phyloP scores from a whole-genome alignment of 495 filamentous ascomycete genomes.

The Podospora pseudopauciseta region DNA sequence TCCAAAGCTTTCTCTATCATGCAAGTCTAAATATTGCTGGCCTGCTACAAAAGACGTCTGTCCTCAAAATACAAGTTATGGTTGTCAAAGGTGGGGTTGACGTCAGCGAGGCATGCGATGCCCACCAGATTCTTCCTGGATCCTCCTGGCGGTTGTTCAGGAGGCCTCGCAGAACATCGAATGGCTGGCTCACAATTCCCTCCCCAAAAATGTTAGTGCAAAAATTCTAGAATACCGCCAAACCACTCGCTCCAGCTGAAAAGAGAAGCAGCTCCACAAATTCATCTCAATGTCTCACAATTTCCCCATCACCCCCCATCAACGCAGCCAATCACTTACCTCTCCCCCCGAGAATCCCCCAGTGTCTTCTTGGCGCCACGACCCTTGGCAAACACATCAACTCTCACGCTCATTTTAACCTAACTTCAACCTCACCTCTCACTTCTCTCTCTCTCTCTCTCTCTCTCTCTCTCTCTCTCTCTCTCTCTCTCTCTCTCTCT shows the following conservation, averaged over 20 bases:
- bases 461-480: too few relatives aligned
- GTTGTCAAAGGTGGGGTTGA: too few relatives aligned
- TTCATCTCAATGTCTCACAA: not conserved
- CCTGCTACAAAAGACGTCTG: too few relatives aligned
- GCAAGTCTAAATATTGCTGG: too few relatives aligned
- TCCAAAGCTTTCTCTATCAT: too few relatives aligned
- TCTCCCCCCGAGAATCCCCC: not conserved
- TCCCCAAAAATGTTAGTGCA: not conserved
- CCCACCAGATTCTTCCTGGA: too few relatives aligned
- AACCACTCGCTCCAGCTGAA: not conserved
- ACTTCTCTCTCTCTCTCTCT: not conserved
- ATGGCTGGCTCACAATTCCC: too few relatives aligned
- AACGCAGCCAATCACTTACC: not conserved
- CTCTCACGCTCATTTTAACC: not conserved
- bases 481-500: not conserved
- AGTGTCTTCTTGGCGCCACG: not conserved
- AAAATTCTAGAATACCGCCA: not conserved
- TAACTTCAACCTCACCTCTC: constrained; percentile 1
- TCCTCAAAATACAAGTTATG: too few relatives aligned
- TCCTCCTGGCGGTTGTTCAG: too few relatives aligned
- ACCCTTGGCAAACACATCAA: not conserved
- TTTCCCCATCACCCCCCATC: not conserved
- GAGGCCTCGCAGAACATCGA: too few relatives aligned
- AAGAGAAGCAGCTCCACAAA: not conserved
- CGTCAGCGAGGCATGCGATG: too few relatives aligned